Evolutionary conservation across 1,284 basidiomycete genomes (phyloP), one percentile per base, ranked within the genome.

Genomic region (Ceratobasidium sp.): DNA sequence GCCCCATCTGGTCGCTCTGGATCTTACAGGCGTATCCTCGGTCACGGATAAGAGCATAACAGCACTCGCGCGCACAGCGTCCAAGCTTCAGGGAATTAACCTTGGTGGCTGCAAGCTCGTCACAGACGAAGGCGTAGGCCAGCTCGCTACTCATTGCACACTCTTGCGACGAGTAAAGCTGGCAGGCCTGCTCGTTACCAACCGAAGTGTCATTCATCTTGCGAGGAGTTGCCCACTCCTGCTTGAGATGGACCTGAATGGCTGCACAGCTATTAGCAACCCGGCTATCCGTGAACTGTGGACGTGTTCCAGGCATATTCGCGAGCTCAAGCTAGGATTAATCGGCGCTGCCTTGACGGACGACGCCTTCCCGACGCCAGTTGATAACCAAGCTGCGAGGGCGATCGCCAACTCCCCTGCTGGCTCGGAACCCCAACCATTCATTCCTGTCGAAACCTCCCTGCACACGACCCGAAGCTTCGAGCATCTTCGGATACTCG

Each of bases 241-340:
- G 21, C 86, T 99, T 69, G 97, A 99, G 81, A 89, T 98, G 76
- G 97, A 99, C 81, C 87, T 99, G 75, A 91, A 94, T 77, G 86
- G 89, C 75, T 96, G 95, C 81, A 85, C 87, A 73, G 85, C 85
- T 70, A 86, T 98, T 77, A 91, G 93, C 12, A 90, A 98, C 78
- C 79, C 83, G 23, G 86, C 93, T 46, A 85, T 95, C 62, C 89
- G 94, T 67, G 89, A 94, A 76, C 86, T 99, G 23, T 97, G 96
- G 92, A 84, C 86, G 18, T 83, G 92, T 77, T 89, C 89, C 1
- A 83, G 83, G 21, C 87, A 94, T 77, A 91, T 99, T 84, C 91
- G 97, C 59, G 97, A 99, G 81, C 87, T 99, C 80, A 87, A 91
- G 49, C 84, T 99, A 49, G 91, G 92, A 8, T 88, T 92, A 69